phyloP scores from a whole-genome alignment of 2,329 filamentous ascomycete species.

The Corinectria fuckeliana region DNA sequence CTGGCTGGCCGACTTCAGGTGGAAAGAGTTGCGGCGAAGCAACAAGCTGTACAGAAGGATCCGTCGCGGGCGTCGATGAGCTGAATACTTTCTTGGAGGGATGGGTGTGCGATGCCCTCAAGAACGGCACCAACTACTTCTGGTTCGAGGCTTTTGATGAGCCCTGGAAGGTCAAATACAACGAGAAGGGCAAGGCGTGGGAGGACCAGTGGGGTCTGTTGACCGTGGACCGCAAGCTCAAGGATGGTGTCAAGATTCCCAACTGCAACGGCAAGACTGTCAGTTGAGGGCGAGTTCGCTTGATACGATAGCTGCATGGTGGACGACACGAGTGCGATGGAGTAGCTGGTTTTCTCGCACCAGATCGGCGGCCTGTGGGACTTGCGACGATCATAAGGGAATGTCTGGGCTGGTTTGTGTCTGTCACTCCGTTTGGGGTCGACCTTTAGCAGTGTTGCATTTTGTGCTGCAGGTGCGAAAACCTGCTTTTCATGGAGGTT shows the following conservation, averaged over 20 bases:
- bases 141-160: constrained; percentile 99
- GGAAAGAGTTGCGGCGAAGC: constrained; percentile 75
- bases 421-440: not conserved
- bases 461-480: not conserved
- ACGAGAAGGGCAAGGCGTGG: constrained; percentile 75
- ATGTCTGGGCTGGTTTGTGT: not conserved
- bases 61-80: constrained; percentile 79
- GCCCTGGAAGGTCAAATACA: constrained; percentile 86
- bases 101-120: constrained; percentile 82
- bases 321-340: not conserved
- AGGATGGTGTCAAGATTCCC: constrained; percentile 83
- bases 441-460: not conserved
- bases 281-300: constrained; percentile 1
- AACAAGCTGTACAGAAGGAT: constrained; percentile 66
- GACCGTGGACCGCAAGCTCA: constrained; percentile 84
- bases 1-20: constrained; percentile 87
- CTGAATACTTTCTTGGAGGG: constrained; percentile 86
- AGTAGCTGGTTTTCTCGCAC: not conserved
- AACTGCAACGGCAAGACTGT: constrained; percentile 81
- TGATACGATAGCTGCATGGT: not conserved
- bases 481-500: not conserved
- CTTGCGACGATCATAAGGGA: not conserved
- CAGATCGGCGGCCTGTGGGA: not conserved
- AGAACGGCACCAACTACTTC: constrained; percentile 89
- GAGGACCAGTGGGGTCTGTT: constrained; percentile 96